Evolutionary conservation across 2,329 filamentous ascomycete genomes (phyloP).

Genomic region (Neofusicoccum umdonicola): DNA sequence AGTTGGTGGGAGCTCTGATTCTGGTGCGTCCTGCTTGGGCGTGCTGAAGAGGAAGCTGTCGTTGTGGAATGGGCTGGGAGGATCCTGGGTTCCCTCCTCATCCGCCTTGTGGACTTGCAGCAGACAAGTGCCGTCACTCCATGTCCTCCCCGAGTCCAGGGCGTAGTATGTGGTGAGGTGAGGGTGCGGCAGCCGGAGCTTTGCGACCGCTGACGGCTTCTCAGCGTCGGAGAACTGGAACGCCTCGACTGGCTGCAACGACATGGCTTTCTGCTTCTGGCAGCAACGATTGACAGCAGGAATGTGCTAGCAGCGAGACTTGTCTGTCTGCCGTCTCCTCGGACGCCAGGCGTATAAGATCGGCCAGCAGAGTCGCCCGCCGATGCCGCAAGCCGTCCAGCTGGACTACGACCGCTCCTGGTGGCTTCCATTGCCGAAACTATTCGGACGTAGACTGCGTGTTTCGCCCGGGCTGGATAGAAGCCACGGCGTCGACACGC

Average conservation of each 20-base stretch:
- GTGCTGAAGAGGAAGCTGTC: constrained; percentile 29
- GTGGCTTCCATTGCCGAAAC: not conserved
- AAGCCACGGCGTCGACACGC: not conserved
- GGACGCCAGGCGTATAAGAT: not conserved
- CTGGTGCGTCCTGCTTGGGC: not conserved
- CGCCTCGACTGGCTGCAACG: not conserved
- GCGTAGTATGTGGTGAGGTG: constrained; percentile 34
- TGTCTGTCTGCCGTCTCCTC: not conserved
- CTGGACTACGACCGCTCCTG: not conserved
- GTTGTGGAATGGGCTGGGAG: constrained; percentile 30
- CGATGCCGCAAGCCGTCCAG: not conserved
- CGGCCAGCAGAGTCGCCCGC: not conserved
- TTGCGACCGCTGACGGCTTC: not conserved
- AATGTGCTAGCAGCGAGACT: not conserved
- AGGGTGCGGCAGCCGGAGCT: constrained; percentile 28
- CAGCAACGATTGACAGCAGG: not conserved
- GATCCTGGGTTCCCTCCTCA: constrained; percentile 22
- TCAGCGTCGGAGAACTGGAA: constrained; percentile 3
- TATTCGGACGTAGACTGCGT: no score
- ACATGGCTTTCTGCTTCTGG: not conserved
- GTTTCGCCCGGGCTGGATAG: not conserved
- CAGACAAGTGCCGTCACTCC: not conserved
- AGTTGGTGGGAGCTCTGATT: constrained; percentile 27
- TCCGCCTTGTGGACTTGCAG: not conserved
- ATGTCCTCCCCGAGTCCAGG: not conserved